Conservation (phyloP, 371 early-diverging fungal species). For the Rhizopus delemar region DNA sequence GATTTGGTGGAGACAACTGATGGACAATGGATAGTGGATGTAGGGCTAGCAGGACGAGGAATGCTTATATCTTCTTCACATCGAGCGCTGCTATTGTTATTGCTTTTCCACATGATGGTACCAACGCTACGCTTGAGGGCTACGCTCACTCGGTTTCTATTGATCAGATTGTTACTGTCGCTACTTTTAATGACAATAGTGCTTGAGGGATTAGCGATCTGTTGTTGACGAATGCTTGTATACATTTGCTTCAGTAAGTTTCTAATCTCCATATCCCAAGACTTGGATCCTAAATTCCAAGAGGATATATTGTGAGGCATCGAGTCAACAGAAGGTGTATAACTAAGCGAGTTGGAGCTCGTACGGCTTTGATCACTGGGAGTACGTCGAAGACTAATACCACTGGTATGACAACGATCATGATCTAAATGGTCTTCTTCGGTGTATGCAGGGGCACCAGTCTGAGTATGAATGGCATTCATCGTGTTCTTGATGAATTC, state of each 20-base stretch:
- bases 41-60: constrained; percentile 14
- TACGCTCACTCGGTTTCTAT: constrained; percentile 15
- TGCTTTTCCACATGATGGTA: constrained; percentile 38
- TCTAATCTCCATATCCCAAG: constrained; percentile 24
- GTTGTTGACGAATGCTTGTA: constrained; percentile 60
- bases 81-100: constrained; percentile 7
- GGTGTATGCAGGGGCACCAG: constrained; percentile 16
- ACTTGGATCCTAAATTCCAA: constrained; percentile 13
- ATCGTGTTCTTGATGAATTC: constrained; percentile 58
- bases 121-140: constrained; percentile 40
- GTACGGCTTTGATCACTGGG: constrained; percentile 11
- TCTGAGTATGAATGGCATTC: constrained; percentile 36
- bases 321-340: constrained; percentile 8
- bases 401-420: constrained; percentile 14
- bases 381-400: constrained; percentile 19
- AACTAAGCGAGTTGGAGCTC: constrained; percentile 10
- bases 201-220: constrained; percentile 60
- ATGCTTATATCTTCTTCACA: constrained; percentile 25
- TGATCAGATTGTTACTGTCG: constrained; percentile 1
- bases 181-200: neutral
- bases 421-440: constrained; percentile 9
- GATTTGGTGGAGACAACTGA: constrained; percentile 8
- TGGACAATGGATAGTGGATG: constrained; percentile 26
- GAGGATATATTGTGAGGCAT: constrained; percentile 6
- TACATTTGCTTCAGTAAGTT: constrained; percentile 51